A percentile compares a stretch with the other conserved stretches of the same genome.
Evolutionary conservation across 768 basidiomycete species (phyloP).

Genomic region (Pleurotus tuoliensis): DNA sequence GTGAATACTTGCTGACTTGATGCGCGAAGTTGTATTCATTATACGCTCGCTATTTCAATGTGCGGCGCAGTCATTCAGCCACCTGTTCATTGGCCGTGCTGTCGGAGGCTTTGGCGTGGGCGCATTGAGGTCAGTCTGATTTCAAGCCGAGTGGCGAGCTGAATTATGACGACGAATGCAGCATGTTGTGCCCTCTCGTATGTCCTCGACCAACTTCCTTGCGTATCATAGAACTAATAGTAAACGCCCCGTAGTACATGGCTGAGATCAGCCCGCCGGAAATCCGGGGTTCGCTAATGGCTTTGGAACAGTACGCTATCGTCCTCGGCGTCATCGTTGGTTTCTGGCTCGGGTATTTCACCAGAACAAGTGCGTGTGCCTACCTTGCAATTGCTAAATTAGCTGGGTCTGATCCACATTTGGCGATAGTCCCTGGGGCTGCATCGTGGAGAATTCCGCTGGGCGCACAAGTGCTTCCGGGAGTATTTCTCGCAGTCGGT

Average conservation of each 20-base stretch:
- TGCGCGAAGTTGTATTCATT: conserved; percentile 55
- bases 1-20: not conserved
- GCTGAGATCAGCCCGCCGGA: conserved; percentile 83
- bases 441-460: conserved; percentile 78
- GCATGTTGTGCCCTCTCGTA: conserved; percentile 4
- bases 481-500: conserved; percentile 59
- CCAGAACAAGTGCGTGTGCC: conserved; percentile 49
- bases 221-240: too few species aligned
- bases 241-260: conserved; percentile 65
- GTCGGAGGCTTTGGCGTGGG: conserved; percentile 83
- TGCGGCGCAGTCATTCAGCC: conserved; percentile 47
- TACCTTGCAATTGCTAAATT: not conserved
- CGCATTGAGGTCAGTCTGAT: conserved; percentile 50
- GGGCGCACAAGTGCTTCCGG: conserved; percentile 67
- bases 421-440: conserved; percentile 48
- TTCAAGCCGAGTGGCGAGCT: too few species aligned
- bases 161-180: not conserved
- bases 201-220: not conserved
- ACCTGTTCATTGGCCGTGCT: conserved; percentile 67
- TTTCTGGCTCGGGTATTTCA: conserved; percentile 79
- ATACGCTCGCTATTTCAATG: conserved; percentile 70
- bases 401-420: not conserved
- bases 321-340: conserved; percentile 79
- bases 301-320: conserved; percentile 78
- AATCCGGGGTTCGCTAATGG: conserved; percentile 72